Evolutionary conservation across 2,329 filamentous ascomycete species (phyloP), one percentile per base, ranked within the genome.

Genomic region (Microsporum canis): DNA sequence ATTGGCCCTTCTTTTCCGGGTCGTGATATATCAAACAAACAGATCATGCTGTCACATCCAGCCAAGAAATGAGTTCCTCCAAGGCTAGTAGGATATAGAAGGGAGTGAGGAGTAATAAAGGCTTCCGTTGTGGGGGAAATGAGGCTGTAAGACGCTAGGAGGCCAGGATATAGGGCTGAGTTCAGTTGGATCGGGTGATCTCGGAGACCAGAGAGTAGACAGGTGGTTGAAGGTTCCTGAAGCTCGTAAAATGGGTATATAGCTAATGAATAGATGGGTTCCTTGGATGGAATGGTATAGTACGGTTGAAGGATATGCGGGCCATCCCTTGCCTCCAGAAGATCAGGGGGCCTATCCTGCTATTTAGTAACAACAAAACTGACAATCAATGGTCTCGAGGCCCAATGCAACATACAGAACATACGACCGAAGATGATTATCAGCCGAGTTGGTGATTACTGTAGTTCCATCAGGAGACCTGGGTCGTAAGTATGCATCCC

Each of bases 391-490:
- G 57, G 38, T 17, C 5, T 17, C 3, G 2, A 10, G 3, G 14
- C 2, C n/a, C 6, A 53, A 12, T 3, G 36, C 69, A 12, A 31
- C 73, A 69, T 71, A 83, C 72, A 85, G 67, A 5, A 84, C 75
- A 67, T 80, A 83, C 0, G 78, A 79, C 65, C 79, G 75, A n/a
- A 82, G 73, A 61, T 73, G 69, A 58, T 81, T 74, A 64, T 81
- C 77, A 23, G 75, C 77, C 61, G 76, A 80, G 45, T 78, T 78
- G 1, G 82, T 81, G 62, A 86, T 68, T 29, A 86, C 68, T 27
- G 77, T 79, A 0, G 80, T 84, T 5, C 83, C 83, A 68, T 86
- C 83, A 14, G 80, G 73, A 5, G 78, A 75, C 77, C 78, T 78
- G 60, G 17, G 34, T 57, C 31, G 53, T 61, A 39, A 60, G 49